These are phyloP conservation scores for Pythium rishiriense DNA, from an alignment of 352 stramenopile genomes.

Conservation along the genomic window DNA sequence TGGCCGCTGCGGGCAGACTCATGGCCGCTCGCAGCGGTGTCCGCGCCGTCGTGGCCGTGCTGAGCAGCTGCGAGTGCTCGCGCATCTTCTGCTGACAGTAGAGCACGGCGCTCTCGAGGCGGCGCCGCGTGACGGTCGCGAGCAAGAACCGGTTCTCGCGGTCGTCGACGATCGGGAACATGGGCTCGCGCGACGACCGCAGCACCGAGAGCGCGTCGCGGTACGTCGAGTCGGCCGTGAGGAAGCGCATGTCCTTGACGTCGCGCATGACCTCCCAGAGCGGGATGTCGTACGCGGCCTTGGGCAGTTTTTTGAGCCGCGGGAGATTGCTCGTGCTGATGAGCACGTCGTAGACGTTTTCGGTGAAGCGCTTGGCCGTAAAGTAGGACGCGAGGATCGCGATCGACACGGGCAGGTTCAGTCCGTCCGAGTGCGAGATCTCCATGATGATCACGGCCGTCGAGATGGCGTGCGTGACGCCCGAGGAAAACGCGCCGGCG, in stretches of 20 bases:
- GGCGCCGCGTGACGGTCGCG: constrained; percentile 62
- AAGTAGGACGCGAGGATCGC: constrained; percentile 91
- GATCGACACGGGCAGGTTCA: constrained; percentile 87
- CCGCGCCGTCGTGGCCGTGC: background rate
- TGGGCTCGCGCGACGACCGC: constrained; percentile 48
- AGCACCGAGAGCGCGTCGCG: constrained; percentile 54
- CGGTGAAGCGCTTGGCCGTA: constrained; percentile 88
- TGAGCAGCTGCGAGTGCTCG: constrained; percentile 11
- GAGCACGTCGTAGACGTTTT: constrained; percentile 91
- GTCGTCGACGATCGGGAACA: constrained; percentile 78
- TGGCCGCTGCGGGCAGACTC: constrained; percentile 4
- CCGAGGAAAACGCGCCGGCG: constrained; percentile 88
- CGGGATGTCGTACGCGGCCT: constrained; percentile 81
- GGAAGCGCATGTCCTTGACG: constrained; percentile 58
- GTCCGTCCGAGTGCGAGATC: constrained; percentile 82
- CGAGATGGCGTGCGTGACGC: constrained; percentile 91
- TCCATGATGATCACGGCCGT: constrained; percentile 95
- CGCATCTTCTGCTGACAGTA: constrained; percentile 50
- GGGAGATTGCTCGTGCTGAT: constrained; percentile 83
- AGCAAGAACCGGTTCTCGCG: constrained; percentile 60
- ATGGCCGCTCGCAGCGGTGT: constrained; percentile 8
- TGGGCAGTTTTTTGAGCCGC: constrained; percentile 79
- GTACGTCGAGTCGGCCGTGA: constrained; percentile 77
- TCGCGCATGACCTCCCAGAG: constrained; percentile 86
- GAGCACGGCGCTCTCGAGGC: constrained; percentile 52